Base-by-base conservation (phyloP, 1,139 yeast species). In the Hanseniaspora sp. region DNA sequence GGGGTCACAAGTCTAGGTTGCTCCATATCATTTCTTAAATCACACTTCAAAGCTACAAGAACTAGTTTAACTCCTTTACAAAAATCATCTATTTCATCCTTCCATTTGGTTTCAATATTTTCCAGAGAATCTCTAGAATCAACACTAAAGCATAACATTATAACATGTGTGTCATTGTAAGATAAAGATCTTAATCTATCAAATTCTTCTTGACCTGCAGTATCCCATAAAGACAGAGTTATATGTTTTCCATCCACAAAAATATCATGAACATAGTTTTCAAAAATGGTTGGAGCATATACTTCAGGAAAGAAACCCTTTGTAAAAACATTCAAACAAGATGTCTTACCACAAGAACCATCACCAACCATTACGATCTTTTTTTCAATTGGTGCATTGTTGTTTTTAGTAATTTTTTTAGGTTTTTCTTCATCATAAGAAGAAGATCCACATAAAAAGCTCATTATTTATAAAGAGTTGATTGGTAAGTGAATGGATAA, bases 181-280 rank as follows among this genome's bases (percentile, higher is more conserved):
- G 95, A 83, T 59, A 90, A 74, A 1, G 95, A 85, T 66, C 97
- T 78, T 65, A 90, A 74, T 59, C 96, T 76, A 68, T 92, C 98
- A 65, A 90, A 92, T 71, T 92, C 98, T 71, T 92, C 98, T 73
- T 92, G 98, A 7, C 98, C 98, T 4, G 98, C 98, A 6, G 98
- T 92, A 67, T 92, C 98, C 98, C 98, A 92, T 56, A 92, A 74
- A 31, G 96, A 87, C 59, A 92, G 73, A 65, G 90, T 95, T 63
- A 92, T 86, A 53, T 94, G 88, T 68, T 87, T 90, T 48, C 94
- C 94, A 68, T 92, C 98, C 57, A 92, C 88, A 71, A 86, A 92
- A 60, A 92, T 90, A 67, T 92, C 98, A 70, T 92, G 98, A 57
- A 90, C 95, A 67, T 92, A 92, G 72, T 92, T 92, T 68, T 92